These are phyloP conservation scores for Fusarium euwallaceae DNA, from an alignment of 2,329 filamentous ascomycete species.

Conservation along the genomic window DNA sequence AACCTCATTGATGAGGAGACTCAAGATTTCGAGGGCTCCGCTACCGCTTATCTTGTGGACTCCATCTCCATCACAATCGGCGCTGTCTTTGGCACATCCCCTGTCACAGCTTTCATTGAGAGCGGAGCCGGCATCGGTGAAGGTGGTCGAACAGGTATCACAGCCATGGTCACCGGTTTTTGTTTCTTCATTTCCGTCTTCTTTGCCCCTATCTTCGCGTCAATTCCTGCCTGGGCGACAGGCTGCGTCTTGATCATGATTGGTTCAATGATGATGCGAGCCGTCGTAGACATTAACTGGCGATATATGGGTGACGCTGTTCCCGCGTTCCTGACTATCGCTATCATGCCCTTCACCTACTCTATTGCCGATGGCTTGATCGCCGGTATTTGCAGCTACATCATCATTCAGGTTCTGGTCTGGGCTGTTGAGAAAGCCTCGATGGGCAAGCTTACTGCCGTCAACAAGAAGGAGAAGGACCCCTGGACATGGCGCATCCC, in stretches of 20 bases:
- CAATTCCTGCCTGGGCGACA: constrained; percentile 90
- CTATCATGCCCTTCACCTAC: constrained; percentile 91
- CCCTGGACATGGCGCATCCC: constrained; percentile 83
- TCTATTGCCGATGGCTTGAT: constrained; percentile 90
- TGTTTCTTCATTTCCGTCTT: constrained; percentile 91
- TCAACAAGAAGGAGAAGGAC: constrained; percentile 82
- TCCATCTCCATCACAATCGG: constrained; percentile 84
- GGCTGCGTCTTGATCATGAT: constrained; percentile 90
- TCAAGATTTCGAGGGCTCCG: constrained; percentile 88
- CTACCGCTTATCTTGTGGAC: constrained; percentile 86
- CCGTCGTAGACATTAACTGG: constrained; percentile 92
- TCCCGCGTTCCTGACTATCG: constrained; percentile 86
- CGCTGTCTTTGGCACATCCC: constrained; percentile 80
- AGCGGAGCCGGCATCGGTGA: constrained; percentile 92
- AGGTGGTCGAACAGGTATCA: constrained; percentile 86
- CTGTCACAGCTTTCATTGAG: constrained; percentile 89
- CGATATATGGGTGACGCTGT: constrained; percentile 85
- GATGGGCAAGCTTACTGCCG: constrained; percentile 77
- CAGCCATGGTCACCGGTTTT: constrained; percentile 80
- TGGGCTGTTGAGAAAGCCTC: constrained; percentile 74
- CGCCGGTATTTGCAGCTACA: constrained; percentile 82
- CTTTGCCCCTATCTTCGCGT: constrained; percentile 91
- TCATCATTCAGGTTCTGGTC: constrained; percentile 78
- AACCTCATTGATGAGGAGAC: constrained; percentile 84
- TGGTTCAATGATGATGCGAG: constrained; percentile 85